Base-by-base conservation (phyloP, 2,329 filamentous ascomycete species). In the Thielaviopsis euricoi region DNA sequence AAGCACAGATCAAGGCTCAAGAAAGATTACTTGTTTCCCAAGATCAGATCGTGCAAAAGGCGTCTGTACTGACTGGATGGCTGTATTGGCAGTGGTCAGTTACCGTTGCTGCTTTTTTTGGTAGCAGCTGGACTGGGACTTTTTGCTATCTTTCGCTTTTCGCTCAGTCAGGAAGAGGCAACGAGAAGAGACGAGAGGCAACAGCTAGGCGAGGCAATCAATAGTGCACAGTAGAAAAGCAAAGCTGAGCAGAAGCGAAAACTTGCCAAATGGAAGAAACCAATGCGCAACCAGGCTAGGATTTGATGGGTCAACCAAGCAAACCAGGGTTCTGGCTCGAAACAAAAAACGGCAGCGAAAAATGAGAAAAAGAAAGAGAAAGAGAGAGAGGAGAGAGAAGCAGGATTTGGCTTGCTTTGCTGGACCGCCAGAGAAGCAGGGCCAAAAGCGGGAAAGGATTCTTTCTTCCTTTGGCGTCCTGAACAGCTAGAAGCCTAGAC, bases 1-100 rank as follows among this genome's bases (percentile, higher is more conserved):
- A 40, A 33, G 37, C 48, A 55, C 46, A 37, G 58, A 46, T 55
- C 48, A 29, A n/a, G 19, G 46, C 58, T 63, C 50, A 61, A 56
- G 26, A 59, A 58, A 52, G 53, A 19, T 19, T 37, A 6, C 43
- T 48, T 48, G 43, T 53, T 26, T 53, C 19, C 29, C 52, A n/a
- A 37, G 52, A 37, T 37, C 52, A 53, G 52, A 53, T 53, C 52
- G 52, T 53, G 52, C 19, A 19, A 29, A 52, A 43, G n/a, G 15
- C 37, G 37, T n/a, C 13, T 5, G 37, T 43, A 10, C 29, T 33
- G 29, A 33, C 29, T 33, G 29, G 2, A 2, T 10, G 3, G 29
- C 9, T 33, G 29, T 33, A 33, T 33, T n/a, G n/a, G n/a, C n/a
- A 33, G 7, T 33, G 29, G 9, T 6, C 19, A 19, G n/a, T 21